A percentile compares a stretch with the other conserved stretches of the same genome.
Conservation (phyloP, 768 basidiomycete species). For the Lactifluus volemus region DNA sequence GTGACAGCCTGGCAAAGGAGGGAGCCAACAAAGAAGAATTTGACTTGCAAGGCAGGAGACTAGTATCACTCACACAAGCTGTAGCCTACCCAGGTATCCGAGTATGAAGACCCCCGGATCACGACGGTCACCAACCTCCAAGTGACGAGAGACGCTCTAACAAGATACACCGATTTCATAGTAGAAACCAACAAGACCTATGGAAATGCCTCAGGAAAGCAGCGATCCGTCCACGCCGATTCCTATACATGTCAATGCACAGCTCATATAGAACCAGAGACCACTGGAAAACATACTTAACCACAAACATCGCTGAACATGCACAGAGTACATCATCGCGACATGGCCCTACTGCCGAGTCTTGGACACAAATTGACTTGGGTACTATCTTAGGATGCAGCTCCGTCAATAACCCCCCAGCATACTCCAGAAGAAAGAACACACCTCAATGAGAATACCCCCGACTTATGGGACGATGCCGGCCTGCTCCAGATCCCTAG, state of each 20-base stretch:
- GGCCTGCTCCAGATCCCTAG: conserved; percentile 9
- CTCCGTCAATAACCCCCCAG: too few species aligned
- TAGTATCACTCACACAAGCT: neutral
- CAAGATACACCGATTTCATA: fast-evolving
- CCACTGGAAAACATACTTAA: neutral
- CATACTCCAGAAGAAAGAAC: too few species aligned
- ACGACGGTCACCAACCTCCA: neutral
- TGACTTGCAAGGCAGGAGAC: neutral
- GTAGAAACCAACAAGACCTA: neutral
- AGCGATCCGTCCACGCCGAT: neutral
- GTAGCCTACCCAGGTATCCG: neutral
- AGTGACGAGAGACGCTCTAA: neutral
- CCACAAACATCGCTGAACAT: neutral
- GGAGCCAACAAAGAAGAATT: neutral
- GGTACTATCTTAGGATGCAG: too few species aligned
- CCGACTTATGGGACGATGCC: too few species aligned
- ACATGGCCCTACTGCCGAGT: conserved; percentile 22
- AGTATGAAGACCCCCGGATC: neutral
- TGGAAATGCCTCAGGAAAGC: neutral
- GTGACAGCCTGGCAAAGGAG: too few species aligned
- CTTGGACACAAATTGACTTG: too few species aligned
- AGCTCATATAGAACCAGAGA: neutral
- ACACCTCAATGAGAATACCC: neutral
- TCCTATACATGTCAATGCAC: neutral
- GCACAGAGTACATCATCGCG: neutral